Evolutionary conservation across 139 green algal species (phyloP).

Genomic region (Pleodorina starrii): DNA sequence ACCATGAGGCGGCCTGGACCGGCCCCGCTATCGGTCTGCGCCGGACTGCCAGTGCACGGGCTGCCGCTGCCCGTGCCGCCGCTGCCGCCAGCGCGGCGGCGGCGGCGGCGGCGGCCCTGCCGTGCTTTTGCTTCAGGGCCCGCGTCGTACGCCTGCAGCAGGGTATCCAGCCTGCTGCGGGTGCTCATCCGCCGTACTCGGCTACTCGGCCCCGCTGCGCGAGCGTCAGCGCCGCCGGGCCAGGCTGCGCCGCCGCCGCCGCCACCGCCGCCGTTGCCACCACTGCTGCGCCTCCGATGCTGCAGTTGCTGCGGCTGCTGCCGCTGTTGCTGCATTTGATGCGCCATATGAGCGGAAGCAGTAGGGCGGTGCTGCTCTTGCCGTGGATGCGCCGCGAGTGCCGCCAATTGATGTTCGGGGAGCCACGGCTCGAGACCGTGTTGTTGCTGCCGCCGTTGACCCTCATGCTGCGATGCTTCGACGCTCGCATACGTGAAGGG

Average conservation of each 20-base stretch:
- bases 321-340: neutral
- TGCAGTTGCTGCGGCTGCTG: neutral
- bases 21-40: neutral
- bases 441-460: too few relatives aligned
- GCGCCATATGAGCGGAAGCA: too few relatives aligned
- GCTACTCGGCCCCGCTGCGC: neutral
- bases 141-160: neutral
- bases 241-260: neutral
- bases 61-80: neutral
- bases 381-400: too few relatives aligned
- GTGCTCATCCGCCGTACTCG: slow-evolving; percentile 1
- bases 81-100: neutral
- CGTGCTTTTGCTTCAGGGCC: neutral
- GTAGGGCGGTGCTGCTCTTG: too few relatives aligned
- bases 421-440: too few relatives aligned
- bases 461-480: too few relatives aligned
- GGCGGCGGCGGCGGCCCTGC: neutral
- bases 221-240: neutral
- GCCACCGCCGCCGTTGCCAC: neutral
- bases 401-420: too few relatives aligned
- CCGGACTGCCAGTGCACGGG: neutral
- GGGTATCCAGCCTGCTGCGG: slow-evolving; percentile 10
- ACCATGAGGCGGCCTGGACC: too few relatives aligned
- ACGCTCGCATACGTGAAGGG: neutral
- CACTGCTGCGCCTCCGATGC: neutral